Evolutionary conservation across 768 basidiomycete genomes (phyloP).

Genomic region (Phlebiopsis flavidoalba): DNA sequence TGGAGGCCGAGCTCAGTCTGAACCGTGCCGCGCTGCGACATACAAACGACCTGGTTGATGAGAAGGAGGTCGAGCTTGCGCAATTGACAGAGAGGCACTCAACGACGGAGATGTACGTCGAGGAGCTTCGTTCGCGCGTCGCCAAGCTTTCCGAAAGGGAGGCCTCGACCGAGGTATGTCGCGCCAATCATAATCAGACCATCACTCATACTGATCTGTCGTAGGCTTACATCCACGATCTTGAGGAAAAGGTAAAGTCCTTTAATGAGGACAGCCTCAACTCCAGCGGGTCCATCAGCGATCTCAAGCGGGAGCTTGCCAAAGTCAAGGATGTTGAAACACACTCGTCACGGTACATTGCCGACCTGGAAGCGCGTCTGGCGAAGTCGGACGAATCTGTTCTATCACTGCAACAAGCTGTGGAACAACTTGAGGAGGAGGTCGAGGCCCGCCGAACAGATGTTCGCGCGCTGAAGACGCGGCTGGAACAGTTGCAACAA

Average conservation of each 20-base stretch:
- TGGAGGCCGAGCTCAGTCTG: conserved; percentile 89
- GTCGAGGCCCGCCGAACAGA: conserved; percentile 69
- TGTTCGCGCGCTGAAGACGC: conserved; percentile 62
- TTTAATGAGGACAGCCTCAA: conserved; percentile 76
- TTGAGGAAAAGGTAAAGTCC: conserved; percentile 86
- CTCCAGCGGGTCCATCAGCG: conserved; percentile 74
- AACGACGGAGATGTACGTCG: conserved; percentile 80
- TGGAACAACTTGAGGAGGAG: conserved; percentile 76
- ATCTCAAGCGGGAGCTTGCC: conserved; percentile 78
- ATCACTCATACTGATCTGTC: not conserved
- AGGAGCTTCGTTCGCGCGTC: conserved; percentile 76
- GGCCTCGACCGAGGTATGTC: conserved; percentile 80
- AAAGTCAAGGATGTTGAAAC: conserved; percentile 73
- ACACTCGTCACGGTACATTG: conserved; percentile 72
- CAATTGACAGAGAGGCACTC: conserved; percentile 64
- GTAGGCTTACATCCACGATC: conserved; percentile 88
- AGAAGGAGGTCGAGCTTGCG: conserved; percentile 79
- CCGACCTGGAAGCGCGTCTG: conserved; percentile 80
- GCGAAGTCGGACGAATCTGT: conserved; percentile 76
- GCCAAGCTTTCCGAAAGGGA: conserved; percentile 85
- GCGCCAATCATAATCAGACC: too few relatives aligned
- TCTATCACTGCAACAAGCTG: conserved; percentile 56
- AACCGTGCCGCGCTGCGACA: conserved; percentile 84
- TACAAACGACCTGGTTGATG: conserved; percentile 89
- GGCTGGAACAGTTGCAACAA: conserved; percentile 60